Evolutionary conservation across 768 basidiomycete genomes (phyloP), one percentile per base, ranked within the genome.

Genomic region (Paxillus ammoniavirescens): DNA sequence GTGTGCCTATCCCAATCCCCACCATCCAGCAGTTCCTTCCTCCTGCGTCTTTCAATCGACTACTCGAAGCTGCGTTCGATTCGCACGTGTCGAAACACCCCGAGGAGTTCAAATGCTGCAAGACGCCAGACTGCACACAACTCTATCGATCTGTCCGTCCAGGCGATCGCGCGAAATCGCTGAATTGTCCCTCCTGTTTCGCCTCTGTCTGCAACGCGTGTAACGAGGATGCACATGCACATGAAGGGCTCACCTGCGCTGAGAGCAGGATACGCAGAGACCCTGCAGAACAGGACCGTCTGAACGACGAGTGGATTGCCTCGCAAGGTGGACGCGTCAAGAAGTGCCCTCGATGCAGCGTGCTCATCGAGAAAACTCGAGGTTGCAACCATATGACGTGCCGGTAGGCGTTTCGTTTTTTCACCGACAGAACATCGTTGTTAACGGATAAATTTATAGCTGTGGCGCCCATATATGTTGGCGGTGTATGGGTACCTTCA

Each of bases 301-400:
- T 89, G 67, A 73, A 78, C 53, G 76, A 79, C 1, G 56, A 30
- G 43, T 92, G 90, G 90, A 78, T 79, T 49, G 71, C 67, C 49
- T 65, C 69, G 18, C 81, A 87, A 61, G 81, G 54, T 0, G 67
- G 66, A 18, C 58, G 83, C 53, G 86, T 90, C 47, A 89, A 89
- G 70, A 74, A 75, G 31, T 92, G 90, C 59, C 90, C 90, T 0
- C 77, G 75, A 2, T 92, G 90, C 67, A 77, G 77, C 42, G 77
- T 83, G 15, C 74, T 75, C 14, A 90, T 92, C 54, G 87, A 91
- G 70, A 82, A 84, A 46, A 60, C 68, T 14, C 84, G 82, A 50
- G 90, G 90, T 0, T 92, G 90, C 63, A 87, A 91, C 67, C 90
- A 92, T 67, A 83, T 92, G 76, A 82, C 78, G 14, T 92, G 90